Conservation (phyloP, 805 yeast genomes). For the Candida ascalaphidarum region DNA sequence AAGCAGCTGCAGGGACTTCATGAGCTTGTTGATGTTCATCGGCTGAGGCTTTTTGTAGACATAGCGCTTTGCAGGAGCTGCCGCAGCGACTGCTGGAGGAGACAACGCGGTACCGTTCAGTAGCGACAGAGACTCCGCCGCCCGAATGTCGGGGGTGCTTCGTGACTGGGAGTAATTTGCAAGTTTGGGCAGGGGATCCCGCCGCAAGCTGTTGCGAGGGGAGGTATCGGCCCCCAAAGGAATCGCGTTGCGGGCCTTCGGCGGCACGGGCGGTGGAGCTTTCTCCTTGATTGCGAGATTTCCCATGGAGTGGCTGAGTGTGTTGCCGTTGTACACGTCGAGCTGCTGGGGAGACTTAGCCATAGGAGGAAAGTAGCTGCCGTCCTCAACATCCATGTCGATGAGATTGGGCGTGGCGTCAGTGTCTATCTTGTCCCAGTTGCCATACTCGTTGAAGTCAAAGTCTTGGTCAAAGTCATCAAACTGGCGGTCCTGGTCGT, state of each 20-base stretch:
- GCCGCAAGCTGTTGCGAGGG: too few species aligned
- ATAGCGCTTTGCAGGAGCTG: too few species aligned
- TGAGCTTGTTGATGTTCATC: conserved; percentile 22
- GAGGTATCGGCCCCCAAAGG: conserved; percentile 59
- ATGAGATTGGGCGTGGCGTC: not conserved
- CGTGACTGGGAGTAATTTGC: conserved; percentile 1
- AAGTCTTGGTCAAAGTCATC: conserved; percentile 33
- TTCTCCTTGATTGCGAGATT: too few species aligned
- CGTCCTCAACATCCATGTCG: not conserved
- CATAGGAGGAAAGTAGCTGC: conserved; percentile 4
- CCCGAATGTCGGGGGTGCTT: conserved; percentile 15
- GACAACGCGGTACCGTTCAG: not conserved
- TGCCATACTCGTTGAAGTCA: conserved; percentile 9
- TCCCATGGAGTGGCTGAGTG: not conserved
- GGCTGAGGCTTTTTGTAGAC: conserved; percentile 32
- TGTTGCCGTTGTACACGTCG: not conserved
- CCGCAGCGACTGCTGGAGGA: not conserved
- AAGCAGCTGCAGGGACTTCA: conserved; percentile 13
- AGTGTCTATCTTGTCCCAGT: conserved; percentile 18
- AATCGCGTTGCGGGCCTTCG: conserved; percentile 46
- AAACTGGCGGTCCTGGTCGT: conserved; percentile 19
- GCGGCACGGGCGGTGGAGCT: conserved; percentile 1
- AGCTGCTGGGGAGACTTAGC: too few species aligned
- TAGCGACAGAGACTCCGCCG: not conserved
- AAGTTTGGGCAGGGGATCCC: not conserved